phyloP scores from a whole-genome alignment of 2,329 filamentous ascomycete genomes.

The Eutypella sp. region DNA sequence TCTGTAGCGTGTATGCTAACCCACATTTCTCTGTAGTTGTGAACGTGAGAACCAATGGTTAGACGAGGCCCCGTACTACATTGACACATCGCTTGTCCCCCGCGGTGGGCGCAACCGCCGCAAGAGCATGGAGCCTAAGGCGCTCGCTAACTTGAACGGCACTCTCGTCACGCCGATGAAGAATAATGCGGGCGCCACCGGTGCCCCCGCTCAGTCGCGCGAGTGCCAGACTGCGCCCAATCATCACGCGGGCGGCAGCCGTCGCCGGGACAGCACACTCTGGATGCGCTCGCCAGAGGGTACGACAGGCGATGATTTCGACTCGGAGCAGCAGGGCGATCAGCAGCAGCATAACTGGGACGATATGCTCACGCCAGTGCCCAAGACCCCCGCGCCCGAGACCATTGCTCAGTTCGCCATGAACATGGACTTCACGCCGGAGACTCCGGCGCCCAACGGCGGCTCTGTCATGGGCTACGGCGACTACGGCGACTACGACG shows the following conservation, averaged over 20 bases:
- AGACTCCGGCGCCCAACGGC: conserved; percentile 32
- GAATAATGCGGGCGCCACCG: conserved; percentile 26
- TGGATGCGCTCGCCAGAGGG: conserved; percentile 56
- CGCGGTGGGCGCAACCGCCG: conserved; percentile 67
- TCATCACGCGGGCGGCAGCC: conserved; percentile 46
- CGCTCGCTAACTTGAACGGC: conserved; percentile 64
- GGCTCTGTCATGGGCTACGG: not conserved
- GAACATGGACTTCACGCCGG: conserved; percentile 42
- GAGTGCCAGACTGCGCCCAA: conserved; percentile 37
- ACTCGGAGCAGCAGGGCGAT: conserved; percentile 24
- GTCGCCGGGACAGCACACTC: conserved; percentile 47
- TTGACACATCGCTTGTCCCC: conserved; percentile 63
- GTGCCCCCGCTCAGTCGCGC: conserved; percentile 11
- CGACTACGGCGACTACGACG: conserved; percentile 22
- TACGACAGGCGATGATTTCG: conserved; percentile 25
- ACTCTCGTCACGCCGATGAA: conserved; percentile 46
- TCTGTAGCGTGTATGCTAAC: conserved; percentile 22
- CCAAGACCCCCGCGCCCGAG: conserved; percentile 55
- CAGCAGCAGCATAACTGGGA: conserved; percentile 32
- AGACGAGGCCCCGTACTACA: conserved; percentile 63
- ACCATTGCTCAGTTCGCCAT: conserved; percentile 48
- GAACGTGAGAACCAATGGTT: conserved; percentile 74
- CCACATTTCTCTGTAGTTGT: conserved; percentile 53
- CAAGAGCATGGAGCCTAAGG: conserved; percentile 76
- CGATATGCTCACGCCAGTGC: conserved; percentile 48